phyloP scores from a whole-genome alignment of 495 filamentous ascomycete species.

The Neurospora discreta region DNA sequence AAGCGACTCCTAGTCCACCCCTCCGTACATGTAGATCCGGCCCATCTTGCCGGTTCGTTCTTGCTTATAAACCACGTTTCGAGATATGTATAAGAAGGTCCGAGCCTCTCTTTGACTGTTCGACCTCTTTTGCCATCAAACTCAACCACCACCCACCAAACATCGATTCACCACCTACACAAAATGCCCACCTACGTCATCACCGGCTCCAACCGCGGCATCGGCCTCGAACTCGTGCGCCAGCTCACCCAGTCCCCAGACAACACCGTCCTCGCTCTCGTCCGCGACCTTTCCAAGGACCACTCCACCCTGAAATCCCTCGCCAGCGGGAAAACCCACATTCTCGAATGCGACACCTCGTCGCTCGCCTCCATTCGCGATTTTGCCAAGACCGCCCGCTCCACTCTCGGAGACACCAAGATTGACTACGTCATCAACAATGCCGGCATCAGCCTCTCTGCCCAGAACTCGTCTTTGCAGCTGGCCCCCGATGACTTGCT shows the following conservation, averaged over 20 bases:
- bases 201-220: constrained; percentile 45
- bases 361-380: constrained; percentile 21
- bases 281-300: constrained; percentile 28
- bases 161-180: background rate
- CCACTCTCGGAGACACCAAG: constrained; percentile 17
- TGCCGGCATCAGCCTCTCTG: constrained; percentile 29
- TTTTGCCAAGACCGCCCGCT: constrained; percentile 17
- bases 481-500: constrained; percentile 25
- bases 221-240: constrained; percentile 44
- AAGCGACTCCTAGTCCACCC: background rate
- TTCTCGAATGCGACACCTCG: constrained; percentile 33
- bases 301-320: constrained; percentile 20
- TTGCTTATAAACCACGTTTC: background rate
- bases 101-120: background rate
- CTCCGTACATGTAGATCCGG: background rate
- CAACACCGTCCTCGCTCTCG: constrained; percentile 41
- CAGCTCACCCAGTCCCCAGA: constrained; percentile 31
- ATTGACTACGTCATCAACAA: constrained; percentile 36
- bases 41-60: background rate
- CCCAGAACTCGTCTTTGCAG: constrained; percentile 21
- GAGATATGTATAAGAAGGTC: background rate
- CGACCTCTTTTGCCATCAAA: background rate
- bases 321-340: constrained; percentile 14
- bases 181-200: constrained; percentile 43
- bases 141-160: background rate